Evolutionary conservation across 129 eudicot species (phyloP).

Genomic region (Oenanthe sinensis): DNA sequence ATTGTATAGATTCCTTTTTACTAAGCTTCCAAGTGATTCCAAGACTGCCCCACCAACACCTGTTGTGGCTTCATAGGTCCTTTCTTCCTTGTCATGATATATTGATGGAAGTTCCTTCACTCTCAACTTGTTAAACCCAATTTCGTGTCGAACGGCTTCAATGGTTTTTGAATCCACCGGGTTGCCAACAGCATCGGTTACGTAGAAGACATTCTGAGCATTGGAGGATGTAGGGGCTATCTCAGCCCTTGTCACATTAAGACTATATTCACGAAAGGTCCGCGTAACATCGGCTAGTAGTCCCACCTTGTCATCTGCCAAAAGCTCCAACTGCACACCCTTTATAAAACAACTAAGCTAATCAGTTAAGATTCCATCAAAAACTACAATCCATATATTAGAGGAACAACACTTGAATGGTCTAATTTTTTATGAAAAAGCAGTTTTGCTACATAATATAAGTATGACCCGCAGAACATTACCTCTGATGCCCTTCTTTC

Average conservation of each 20-base stretch:
- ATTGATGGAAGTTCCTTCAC: conserved; percentile 67
- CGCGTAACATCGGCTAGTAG: conserved; percentile 73
- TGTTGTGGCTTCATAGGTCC: conserved; percentile 29
- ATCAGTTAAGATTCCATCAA: neutral
- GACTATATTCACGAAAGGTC: conserved; percentile 72
- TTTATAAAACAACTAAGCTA: conserved; percentile 15
- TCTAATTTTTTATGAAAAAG: neutral
- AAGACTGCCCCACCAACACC: conserved; percentile 64
- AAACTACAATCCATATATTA: neutral
- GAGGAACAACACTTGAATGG: neutral
- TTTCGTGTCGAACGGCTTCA: conserved; percentile 43
- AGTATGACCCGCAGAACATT: neutral
- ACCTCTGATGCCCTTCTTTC: conserved; percentile 87
- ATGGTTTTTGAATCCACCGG: conserved; percentile 44
- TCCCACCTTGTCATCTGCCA: conserved; percentile 42
- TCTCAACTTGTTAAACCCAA: conserved; percentile 49
- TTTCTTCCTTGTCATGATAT: conserved; percentile 33
- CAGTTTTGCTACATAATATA: no score
- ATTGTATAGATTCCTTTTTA: conserved; percentile 70
- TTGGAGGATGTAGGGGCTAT: conserved; percentile 49
- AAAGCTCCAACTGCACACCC: conserved; percentile 81
- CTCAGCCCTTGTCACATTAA: conserved; percentile 78
- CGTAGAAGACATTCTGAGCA: conserved; percentile 53
- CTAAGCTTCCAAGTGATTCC: conserved; percentile 77
- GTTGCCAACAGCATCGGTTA: conserved; percentile 69